These are phyloP conservation scores for Termitomyces sp. DNA, from an alignment of 768 basidiomycete genomes.

Conservation along the genomic window DNA sequence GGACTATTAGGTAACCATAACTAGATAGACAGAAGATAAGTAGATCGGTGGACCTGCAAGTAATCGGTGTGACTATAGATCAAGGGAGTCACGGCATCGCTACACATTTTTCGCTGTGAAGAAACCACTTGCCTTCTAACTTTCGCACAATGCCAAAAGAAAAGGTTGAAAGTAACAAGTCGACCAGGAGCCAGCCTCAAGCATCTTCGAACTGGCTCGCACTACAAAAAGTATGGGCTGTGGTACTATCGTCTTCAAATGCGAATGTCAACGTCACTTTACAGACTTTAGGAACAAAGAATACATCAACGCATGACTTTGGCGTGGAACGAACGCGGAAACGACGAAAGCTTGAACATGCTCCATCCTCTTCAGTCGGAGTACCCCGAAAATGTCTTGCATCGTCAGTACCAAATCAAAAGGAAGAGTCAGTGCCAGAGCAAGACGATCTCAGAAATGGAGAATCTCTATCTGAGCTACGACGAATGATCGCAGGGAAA, in stretches of 20 bases:
- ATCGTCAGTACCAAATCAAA: neutral
- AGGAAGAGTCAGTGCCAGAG: neutral
- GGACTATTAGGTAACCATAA: too few relatives aligned
- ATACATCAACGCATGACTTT: neutral
- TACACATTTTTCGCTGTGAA: neutral
- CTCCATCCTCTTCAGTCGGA: constrained; percentile 5
- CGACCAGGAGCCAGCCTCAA: neutral
- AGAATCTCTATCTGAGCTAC: constrained; percentile 40
- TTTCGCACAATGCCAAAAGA: neutral
- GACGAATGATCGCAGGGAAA: constrained; percentile 49
- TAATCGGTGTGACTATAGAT: too few relatives aligned
- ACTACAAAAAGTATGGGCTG: constrained; percentile 40
- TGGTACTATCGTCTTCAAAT: neutral
- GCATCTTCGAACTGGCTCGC: constrained; percentile 60
- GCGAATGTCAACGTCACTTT: neutral
- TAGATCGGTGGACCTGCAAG: too few relatives aligned
- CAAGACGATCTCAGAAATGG: constrained; percentile 33
- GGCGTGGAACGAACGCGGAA: constrained; percentile 16
- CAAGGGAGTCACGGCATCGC: too few relatives aligned
- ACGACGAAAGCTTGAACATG: constrained; percentile 23
- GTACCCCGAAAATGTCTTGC: neutral
- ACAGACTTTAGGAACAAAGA: constrained; percentile 14
- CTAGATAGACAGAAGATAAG: too few relatives aligned
- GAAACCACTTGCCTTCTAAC: neutral
- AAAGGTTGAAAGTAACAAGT: neutral